Evolutionary conservation across 768 basidiomycete species (phyloP).

Genomic region (Guyanaporus albipodus): DNA sequence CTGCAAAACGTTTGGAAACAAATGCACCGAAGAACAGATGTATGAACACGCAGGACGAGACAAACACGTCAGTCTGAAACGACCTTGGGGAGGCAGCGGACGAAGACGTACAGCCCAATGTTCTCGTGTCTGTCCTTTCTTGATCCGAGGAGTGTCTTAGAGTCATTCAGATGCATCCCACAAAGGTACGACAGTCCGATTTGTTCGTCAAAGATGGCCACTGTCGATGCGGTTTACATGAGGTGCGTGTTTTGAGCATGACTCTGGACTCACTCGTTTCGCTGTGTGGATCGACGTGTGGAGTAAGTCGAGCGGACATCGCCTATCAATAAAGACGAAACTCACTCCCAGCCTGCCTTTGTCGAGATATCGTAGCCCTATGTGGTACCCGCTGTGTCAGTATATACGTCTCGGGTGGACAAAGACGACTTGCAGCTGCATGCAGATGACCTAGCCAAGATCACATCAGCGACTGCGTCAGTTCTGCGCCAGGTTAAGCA

Average conservation of each 20-base stretch:
- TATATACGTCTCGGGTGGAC: constrained; percentile 5
- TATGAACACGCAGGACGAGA: neutral
- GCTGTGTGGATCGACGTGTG: constrained; percentile 11
- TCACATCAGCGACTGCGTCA: neutral
- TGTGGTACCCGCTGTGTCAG: neutral
- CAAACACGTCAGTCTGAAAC: neutral
- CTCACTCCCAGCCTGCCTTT: constrained; percentile 67
- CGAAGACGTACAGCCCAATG: constrained; percentile 73
- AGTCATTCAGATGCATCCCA: constrained; percentile 86
- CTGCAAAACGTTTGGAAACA: constrained; percentile 32
- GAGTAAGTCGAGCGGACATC: neutral
- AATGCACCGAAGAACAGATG: neutral
- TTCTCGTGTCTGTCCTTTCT: constrained; percentile 82
- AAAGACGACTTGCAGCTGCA: constrained; percentile 59
- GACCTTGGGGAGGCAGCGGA: neutral
- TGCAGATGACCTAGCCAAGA: constrained; percentile 61
- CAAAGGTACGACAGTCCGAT: constrained; percentile 71
- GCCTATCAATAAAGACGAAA: neutral
- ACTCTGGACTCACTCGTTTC: constrained; percentile 19
- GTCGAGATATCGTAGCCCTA: constrained; percentile 83
- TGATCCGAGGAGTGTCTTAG: constrained; percentile 58
- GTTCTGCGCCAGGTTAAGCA: constrained; percentile 1
- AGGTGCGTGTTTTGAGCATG: neutral
- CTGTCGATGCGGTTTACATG: constrained; percentile 32
- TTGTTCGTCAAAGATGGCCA: constrained; percentile 60